Base-by-base conservation (phyloP, 352 stramenopile genomes). In the Globisporangium perplexum region DNA sequence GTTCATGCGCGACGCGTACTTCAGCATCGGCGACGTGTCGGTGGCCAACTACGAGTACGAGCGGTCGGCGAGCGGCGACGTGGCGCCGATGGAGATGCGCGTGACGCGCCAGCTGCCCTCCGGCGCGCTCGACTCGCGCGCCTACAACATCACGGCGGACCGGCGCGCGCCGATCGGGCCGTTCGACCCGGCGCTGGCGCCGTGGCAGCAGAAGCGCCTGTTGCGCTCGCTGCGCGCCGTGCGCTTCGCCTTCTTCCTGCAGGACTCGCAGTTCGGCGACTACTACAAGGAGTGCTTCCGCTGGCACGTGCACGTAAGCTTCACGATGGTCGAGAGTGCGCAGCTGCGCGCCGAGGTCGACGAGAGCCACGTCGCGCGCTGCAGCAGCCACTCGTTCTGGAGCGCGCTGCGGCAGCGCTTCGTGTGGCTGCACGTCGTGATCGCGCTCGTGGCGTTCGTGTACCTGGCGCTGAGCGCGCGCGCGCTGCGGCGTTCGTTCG, bases 271-370 rank as follows among this genome's bases (percentile, higher is more conserved):
- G 60, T 83, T 83, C 53, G 83, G 83, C 15, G 60, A 74, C 45
- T 88, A 81, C 39, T 95, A 95, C 62, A 62, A 77, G 43, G 84
- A 95, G 44, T 95, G 84, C 55, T 95, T 93, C 59, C 80, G 88
- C 53, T 95, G 84, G 84, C 61, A 71, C 33, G 65, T 95, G 18
- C 74, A 77, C 55, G 56, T 90, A 41, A 60, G 57, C 4, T 68
- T 93, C 24, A 48, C 68, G 31, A 71, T 74, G 33, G 58, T 83
- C 18, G 58, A 88, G 45, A 67, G 53, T 42, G 64, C 74, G 47
- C 72, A 77, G 42, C 62, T 89, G 33, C 65, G 67, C 23, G 77
- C 72, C 24, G 51, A 75, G 18, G 49, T 94, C 23, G 75, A 85
- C 36, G 77, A 90, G 43, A 86, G 73, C 33, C 63, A 78, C 38